Conservation (phyloP, 345 rosid species). For the Angophora floribunda region DNA sequence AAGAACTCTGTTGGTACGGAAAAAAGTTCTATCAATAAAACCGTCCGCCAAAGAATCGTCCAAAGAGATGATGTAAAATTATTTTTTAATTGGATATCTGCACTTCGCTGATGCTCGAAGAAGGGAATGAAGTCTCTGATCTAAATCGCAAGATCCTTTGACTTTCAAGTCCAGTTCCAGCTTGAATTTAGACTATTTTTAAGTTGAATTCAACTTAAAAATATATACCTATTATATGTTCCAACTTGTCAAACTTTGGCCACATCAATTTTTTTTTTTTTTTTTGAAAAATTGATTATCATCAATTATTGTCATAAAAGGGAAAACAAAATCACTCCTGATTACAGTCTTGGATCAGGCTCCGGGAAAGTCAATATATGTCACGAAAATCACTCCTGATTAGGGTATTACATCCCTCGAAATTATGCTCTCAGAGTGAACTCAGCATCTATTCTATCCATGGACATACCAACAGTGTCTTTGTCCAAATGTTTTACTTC, state of each 20-base stretch:
- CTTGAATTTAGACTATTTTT: background rate
- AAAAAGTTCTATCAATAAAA: background rate
- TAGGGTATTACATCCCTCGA: background rate
- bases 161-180: background rate
- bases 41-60: background rate
- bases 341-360: too few relatives aligned
- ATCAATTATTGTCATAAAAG: too few relatives aligned
- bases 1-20: background rate
- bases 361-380: rapidly evolving
- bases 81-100: background rate
- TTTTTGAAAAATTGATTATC: too few relatives aligned
- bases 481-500: background rate
- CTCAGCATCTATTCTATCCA: background rate
- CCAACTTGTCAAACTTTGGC: background rate
- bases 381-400: background rate
- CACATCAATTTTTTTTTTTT: background rate
- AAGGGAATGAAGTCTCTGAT: background rate
- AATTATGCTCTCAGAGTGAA: background rate
- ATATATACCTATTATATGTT: background rate
- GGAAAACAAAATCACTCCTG: too few relatives aligned
- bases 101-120: background rate
- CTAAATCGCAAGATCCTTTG: background rate
- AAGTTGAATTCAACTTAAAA: background rate
- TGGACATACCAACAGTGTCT: background rate
- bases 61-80: background rate